These are phyloP conservation scores for Lachnellula willkommii DNA, from an alignment of 2,329 filamentous ascomycete genomes.

Conservation along the genomic window DNA sequence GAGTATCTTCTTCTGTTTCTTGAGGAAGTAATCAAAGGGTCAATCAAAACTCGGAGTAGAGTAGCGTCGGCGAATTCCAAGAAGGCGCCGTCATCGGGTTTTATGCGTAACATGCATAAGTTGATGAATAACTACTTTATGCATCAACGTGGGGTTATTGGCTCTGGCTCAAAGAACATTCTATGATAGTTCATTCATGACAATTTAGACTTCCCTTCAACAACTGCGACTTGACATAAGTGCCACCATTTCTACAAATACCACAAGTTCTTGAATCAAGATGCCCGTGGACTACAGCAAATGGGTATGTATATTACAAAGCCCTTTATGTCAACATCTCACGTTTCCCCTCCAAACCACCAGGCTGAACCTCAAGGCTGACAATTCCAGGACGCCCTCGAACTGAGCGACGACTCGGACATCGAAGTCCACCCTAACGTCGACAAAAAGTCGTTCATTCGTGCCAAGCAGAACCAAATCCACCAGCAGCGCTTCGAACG, in stretches of 20 bases:
- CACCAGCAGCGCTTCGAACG: conserved; percentile 84
- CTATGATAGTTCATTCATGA: conserved; percentile 6
- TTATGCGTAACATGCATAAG: neutral
- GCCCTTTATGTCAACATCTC: neutral
- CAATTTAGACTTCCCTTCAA: neutral
- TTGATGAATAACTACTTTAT: neutral
- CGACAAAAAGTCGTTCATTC: conserved; percentile 96
- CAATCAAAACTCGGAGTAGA: neutral
- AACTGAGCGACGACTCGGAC: conserved; percentile 97
- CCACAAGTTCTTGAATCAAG: conserved; percentile 6
- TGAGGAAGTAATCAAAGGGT: neutral
- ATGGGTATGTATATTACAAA: conserved; percentile 37
- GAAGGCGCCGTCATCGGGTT: conserved; percentile 3
- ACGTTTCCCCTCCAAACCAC: conserved; percentile 8
- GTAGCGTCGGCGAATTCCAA: conserved; percentile 12
- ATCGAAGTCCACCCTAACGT: conserved; percentile 98
- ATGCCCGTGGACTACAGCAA: conserved; percentile 62
- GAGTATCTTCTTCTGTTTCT: no score
- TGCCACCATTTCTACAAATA: neutral
- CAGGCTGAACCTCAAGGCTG: conserved; percentile 30
- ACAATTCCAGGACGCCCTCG: conserved; percentile 66
- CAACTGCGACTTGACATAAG: conserved; percentile 2
- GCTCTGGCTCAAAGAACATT: conserved; percentile 22
- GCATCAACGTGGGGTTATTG: conserved; percentile 7
- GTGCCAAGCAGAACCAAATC: conserved; percentile 95